Evolutionary conservation across 441 rosid genomes (phyloP), one percentile per base, ranked within the genome.

Genomic region (Jatropha multifida): DNA sequence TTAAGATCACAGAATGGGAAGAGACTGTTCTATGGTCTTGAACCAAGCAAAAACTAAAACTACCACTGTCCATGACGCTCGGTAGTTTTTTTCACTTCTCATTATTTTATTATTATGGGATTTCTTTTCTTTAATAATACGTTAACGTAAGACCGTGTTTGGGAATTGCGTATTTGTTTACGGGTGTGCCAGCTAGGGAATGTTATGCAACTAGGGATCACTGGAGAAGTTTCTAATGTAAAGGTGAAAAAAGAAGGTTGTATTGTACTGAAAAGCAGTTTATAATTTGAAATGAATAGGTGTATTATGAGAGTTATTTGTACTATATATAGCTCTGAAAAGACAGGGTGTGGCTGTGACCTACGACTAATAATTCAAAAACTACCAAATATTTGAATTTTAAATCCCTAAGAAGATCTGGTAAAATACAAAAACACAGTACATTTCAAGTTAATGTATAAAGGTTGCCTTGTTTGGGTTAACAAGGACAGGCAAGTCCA

Each of bases 1-100:
- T 60, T 27, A 59, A 20, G 41, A 44, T 58, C 40, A 32, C 59
- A 48, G 32, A 60, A 44, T 72, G 66, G 48, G 62, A 42, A 44
- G 18, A 72, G 12, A 44, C 68, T 37, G 68, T 13, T 75, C 18
- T 37, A n/a, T 59, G 60, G 51, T 48, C 60, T n/a, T 49, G 60
- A 46, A 46, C 40, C 63, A 20, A 17, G 40, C 55, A 42, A 7
- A 67, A 40, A 60, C 52, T 48, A 54, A 54, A 77, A 79, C 81
- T 54, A 67, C 78, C 79, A 13, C 46, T 65, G 20, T 8, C 76
- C 78, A 17, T 48, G 54, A n/a, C 11, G 23, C 63, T 41, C 58
- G 75, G 68, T 26, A n/a, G 62, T 71, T 61, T 18, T 56, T 52
- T 52, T 8, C 14, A 48, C 15, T 46, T 13, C 38, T 23, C 37